Percentiles rank a stretch among this genome's conserved stretches.
phyloP scores from a whole-genome alignment of 2,329 filamentous ascomycete species.

The Sporothrix schenckii region DNA sequence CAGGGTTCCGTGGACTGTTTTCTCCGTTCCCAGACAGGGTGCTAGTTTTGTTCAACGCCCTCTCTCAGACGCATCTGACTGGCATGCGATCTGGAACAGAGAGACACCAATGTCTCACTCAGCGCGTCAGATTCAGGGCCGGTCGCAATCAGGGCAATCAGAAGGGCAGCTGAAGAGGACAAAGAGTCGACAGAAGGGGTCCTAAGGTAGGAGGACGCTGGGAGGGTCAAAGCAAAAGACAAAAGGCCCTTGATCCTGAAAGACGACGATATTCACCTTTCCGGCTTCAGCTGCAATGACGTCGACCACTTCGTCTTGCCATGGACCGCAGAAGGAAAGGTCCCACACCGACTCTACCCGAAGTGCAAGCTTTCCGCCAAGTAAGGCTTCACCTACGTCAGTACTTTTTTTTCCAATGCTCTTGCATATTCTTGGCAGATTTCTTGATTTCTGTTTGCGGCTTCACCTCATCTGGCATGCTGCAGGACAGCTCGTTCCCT shows the following conservation, averaged over 20 bases:
- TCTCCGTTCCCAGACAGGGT: no score
- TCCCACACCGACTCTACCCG: no score
- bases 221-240: background rate
- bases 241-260: background rate
- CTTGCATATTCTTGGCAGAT: background rate
- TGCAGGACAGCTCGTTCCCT: background rate
- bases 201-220: background rate
- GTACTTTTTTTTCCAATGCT: background rate
- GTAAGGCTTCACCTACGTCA: constrained; percentile 9
- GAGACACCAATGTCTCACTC: background rate
- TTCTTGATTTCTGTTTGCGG: constrained; percentile 11
- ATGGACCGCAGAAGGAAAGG: background rate
- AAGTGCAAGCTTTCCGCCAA: no score
- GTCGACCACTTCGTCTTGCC: background rate
- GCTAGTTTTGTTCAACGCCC: background rate
- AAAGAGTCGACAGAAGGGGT: background rate
- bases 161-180: background rate
- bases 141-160: background rate
- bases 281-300: constrained; percentile 12
- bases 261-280: constrained; percentile 7
- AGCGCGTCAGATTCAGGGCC: constrained; percentile 7
- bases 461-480: constrained; percentile 11
- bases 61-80: background rate
- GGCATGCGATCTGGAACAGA: constrained; percentile 21
- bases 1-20: background rate